Base-by-base conservation (phyloP, 192 early-diverging fungal genomes). In the Piromyces sp. region DNA sequence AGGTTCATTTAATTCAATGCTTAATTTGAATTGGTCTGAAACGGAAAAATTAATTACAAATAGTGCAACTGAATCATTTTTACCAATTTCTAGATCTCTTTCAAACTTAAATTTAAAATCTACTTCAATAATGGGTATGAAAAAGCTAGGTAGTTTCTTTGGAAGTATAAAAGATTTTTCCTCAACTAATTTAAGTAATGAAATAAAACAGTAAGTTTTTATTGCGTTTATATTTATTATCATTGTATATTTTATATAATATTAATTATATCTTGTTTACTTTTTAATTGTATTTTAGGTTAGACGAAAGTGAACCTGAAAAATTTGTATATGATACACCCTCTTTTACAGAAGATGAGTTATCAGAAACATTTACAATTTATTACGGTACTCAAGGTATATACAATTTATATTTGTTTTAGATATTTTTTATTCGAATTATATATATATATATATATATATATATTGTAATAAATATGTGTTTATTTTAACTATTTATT, bases 341-440 rank as follows among this genome's bases (percentile, higher is more conserved):
- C 26, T 68, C 22, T 0, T 68, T 82, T 28, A 79, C 81, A 17
- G 86, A 93, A 9, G 31, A 33, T 33, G 31, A 33, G 28, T 85
- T 94, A 14, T 91, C 92, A 4, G 94, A 94, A 81, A 89, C 90
- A 2, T 94, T 93, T 83, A 93, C 93, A 0, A 91, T 93, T 26
- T 87, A 89, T 22, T 85, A 93, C 16, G 94, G 94, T 7, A 93
- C 91, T 30, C 94, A 94, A 36, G 82, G 82, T 82, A 30, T 31
- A 5, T 6, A 29, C 26, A 29, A 80, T 6, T 33, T 33, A 9
- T 3, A 33, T 33, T 33, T 33, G 9, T 6, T 33, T 6, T 33
- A 33, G 9, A 6, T 33, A 6, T 33, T 33, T 33, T 33, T 33
- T 33, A 3, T 33, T 33, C 9, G 31, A 33, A 33, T 33, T 6